Conservation (phyloP, 1,284 basidiomycete species). For the Cerioporus squamosus region DNA sequence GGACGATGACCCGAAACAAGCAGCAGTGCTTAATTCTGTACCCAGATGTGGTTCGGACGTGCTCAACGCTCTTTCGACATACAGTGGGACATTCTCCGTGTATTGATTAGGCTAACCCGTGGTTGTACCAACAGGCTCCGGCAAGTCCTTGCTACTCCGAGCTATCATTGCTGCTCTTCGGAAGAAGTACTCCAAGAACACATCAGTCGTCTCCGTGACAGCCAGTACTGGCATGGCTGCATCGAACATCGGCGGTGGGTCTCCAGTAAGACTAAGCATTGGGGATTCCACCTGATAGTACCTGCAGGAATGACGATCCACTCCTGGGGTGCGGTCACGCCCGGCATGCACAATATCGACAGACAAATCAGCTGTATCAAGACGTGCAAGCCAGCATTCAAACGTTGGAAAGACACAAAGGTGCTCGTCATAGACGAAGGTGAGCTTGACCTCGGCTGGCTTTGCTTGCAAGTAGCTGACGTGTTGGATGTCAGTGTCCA, state of each 20-base stretch:
- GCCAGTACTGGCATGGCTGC: conserved; percentile 67
- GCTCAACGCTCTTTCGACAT: no score
- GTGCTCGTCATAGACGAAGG: conserved; percentile 96
- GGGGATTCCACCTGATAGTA: no score
- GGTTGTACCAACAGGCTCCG: conserved; percentile 45
- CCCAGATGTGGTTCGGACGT: no score
- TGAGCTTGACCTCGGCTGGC: conserved; percentile 33
- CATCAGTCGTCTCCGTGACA: conserved; percentile 55
- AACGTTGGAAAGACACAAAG: conserved; percentile 48
- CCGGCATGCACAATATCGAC: conserved; percentile 39
- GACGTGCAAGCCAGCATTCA: conserved; percentile 41
- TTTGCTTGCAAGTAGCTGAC: no score
- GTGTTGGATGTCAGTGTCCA: conserved; percentile 71
- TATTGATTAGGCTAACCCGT: no score
- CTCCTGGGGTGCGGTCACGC: conserved; percentile 45
- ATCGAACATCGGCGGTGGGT: conserved; percentile 66
- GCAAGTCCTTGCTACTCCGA: conserved; percentile 59
- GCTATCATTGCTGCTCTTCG: conserved; percentile 58
- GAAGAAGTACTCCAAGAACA: conserved; percentile 49
- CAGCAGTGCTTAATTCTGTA: no score
- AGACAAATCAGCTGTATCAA: conserved; percentile 42
- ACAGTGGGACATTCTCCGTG: no score
- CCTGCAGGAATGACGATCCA: conserved; percentile 42
- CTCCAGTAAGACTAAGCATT: no score
- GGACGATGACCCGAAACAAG: no score